Conservation (phyloP, 2,329 filamentous ascomycete genomes). For the Teratosphaeria viscida region DNA sequence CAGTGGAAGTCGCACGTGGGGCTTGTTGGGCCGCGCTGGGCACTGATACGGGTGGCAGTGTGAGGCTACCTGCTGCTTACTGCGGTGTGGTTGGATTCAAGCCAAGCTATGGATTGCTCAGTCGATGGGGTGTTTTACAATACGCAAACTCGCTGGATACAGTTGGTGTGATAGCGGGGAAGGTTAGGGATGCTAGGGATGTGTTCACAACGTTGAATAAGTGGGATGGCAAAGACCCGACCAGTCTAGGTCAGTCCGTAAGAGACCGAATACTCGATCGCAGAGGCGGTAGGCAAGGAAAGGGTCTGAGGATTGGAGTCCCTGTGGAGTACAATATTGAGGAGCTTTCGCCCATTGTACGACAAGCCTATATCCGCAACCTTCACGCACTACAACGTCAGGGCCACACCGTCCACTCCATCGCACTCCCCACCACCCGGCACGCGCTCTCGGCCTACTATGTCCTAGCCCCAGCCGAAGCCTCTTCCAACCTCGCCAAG, state of each 20-base stretch:
- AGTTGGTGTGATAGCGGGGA: slow-evolving; percentile 61
- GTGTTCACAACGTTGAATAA: slow-evolving; percentile 43
- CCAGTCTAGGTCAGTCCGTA: slow-evolving; percentile 50
- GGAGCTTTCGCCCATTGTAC: slow-evolving; percentile 63
- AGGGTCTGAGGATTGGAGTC: slow-evolving; percentile 44
- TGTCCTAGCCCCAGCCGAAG: slow-evolving; percentile 86
- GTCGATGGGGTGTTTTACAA: slow-evolving; percentile 74
- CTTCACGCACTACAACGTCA: slow-evolving; percentile 49
- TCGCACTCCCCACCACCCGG: slow-evolving; percentile 73
- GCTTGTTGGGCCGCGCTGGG: slow-evolving; percentile 64
- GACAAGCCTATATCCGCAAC: slow-evolving; percentile 55
- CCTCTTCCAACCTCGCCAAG: slow-evolving; percentile 89
- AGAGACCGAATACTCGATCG: slow-evolving; percentile 36
- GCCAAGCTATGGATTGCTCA: slow-evolving; percentile 80
- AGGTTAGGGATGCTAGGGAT: slow-evolving; percentile 36
- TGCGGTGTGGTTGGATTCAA: slow-evolving; percentile 78
- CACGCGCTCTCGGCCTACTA: slow-evolving; percentile 90
- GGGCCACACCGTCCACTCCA: slow-evolving; percentile 63
- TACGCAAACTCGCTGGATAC: slow-evolving; percentile 93
- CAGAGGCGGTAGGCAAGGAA: neutral
- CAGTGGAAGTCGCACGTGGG: slow-evolving; percentile 63
- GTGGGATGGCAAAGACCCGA: slow-evolving; percentile 64
- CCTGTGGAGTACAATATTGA: slow-evolving; percentile 76
- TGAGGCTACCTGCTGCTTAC: slow-evolving; percentile 79
- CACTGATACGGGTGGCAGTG: slow-evolving; percentile 86